phyloP scores from a whole-genome alignment of 371 early-diverging fungal species.

The Rhizopus arrhizus region DNA sequence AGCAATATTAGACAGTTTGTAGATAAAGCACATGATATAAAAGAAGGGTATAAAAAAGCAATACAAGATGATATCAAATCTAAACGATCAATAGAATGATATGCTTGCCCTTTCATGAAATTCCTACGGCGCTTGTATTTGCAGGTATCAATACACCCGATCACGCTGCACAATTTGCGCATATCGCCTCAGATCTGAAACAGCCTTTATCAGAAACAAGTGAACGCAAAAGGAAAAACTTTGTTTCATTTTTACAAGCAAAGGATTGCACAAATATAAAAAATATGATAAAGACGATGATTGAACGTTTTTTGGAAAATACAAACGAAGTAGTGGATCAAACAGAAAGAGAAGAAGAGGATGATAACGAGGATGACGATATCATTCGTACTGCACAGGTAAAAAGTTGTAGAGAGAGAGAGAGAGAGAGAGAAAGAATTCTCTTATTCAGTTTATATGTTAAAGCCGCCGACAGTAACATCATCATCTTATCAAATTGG shows the following conservation, averaged over 20 bases:
- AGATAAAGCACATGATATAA: conserved; percentile 39
- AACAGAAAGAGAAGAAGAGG: conserved; percentile 33
- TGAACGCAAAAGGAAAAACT: conserved; percentile 27
- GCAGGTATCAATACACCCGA: conserved; percentile 62
- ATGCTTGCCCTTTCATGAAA: conserved; percentile 54
- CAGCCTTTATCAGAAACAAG: conserved; percentile 34
- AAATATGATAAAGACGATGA: conserved; percentile 59
- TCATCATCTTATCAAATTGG: conserved; percentile 13
- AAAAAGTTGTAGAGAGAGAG: neutral
- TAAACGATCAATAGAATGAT: conserved; percentile 20
- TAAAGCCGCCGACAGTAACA: too few species aligned
- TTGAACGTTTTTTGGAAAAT: conserved; percentile 57
- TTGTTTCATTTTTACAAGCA: conserved; percentile 69
- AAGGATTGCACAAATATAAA: conserved; percentile 64
- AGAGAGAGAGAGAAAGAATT: too few species aligned
- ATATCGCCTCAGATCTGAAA: conserved; percentile 50
- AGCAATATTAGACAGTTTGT: conserved; percentile 54
- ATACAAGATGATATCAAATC: neutral
- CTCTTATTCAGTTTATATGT: too few species aligned
- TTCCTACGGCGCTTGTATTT: conserved; percentile 73
- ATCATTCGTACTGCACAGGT: conserved; percentile 10
- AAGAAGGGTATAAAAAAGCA: conserved; percentile 14
- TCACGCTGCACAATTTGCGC: conserved; percentile 47
- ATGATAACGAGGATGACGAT: conserved; percentile 27
- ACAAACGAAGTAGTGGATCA: conserved; percentile 24